A percentile compares a stretch with the other conserved stretches of the same genome.
These are phyloP conservation scores for Lantana camara DNA, from an alignment of 257 asterid species.

Conservation along the genomic window DNA sequence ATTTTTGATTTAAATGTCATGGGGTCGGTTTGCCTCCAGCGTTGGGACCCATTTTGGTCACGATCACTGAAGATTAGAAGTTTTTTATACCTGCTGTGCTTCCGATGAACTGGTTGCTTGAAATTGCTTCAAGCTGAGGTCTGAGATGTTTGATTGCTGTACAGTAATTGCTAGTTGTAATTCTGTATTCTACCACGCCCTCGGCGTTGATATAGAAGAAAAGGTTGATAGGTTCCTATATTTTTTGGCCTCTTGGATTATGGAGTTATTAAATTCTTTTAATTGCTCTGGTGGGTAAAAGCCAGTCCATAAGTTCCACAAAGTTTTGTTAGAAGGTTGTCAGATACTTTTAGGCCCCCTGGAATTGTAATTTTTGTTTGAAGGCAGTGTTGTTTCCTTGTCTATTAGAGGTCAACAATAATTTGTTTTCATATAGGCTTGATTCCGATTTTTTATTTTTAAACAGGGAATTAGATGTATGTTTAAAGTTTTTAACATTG, in stretches of 20 bases:
- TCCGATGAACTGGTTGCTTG: slow-evolving; percentile 24
- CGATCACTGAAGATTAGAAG: slow-evolving; percentile 30
- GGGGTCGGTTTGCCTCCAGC: slow-evolving; percentile 23
- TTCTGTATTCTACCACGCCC: neutral
- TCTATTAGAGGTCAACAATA: slow-evolving; percentile 12
- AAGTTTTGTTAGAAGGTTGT: slow-evolving; percentile 36
- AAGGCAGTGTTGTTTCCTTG: slow-evolving; percentile 27
- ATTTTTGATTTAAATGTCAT: neutral
- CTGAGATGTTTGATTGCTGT: slow-evolving; percentile 14
- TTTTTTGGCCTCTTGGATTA: slow-evolving; percentile 14
- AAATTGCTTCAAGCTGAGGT: slow-evolving; percentile 17
- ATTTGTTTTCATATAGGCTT: slow-evolving; percentile 12
- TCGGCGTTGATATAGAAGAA: slow-evolving; percentile 11
- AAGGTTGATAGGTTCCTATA: slow-evolving; percentile 13
- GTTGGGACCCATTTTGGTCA: slow-evolving; percentile 5
- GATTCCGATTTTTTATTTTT: slow-evolving; percentile 9
- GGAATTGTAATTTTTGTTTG: slow-evolving; percentile 19
- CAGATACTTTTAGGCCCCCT: slow-evolving; percentile 12
- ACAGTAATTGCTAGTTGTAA: slow-evolving; percentile 12
- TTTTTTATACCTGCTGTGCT: slow-evolving; percentile 6
- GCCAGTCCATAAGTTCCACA: slow-evolving; percentile 26
- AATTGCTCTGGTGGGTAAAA: slow-evolving; percentile 29
- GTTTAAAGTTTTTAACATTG: slow-evolving; percentile 5
- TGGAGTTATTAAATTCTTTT: slow-evolving; percentile 30
- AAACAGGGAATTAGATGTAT: slow-evolving; percentile 19